Percentiles rank a stretch among this genome's conserved stretches.
These are phyloP conservation scores for Amanita muscaria DNA, from an alignment of 768 basidiomycete species.

Conservation along the genomic window DNA sequence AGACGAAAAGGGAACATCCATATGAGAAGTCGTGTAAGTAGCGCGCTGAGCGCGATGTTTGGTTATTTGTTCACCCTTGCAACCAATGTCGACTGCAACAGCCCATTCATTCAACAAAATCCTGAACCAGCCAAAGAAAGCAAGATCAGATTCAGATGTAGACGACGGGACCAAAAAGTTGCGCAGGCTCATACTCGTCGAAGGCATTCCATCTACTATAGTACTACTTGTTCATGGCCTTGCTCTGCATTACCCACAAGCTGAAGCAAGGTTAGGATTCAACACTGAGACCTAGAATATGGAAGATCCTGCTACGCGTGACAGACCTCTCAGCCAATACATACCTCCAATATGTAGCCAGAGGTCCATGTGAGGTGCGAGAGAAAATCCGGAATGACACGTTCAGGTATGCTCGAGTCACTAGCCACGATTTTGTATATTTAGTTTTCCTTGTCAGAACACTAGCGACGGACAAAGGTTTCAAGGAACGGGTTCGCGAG, in stretches of 20 bases:
- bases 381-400: conserved; percentile 96
- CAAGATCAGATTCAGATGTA: conserved; percentile 47
- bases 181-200: conserved; percentile 79
- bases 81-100: conserved; percentile 26
- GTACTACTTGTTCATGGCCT: conserved; percentile 31
- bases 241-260: neutral
- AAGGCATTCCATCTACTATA: conserved; percentile 73
- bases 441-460: conserved; percentile 41
- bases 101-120: conserved; percentile 79
- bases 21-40: conserved; percentile 18
- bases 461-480: conserved; percentile 92
- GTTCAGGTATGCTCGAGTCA: conserved; percentile 53
- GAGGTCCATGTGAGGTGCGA: conserved; percentile 79
- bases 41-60: neutral
- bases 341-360: conserved; percentile 69
- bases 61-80: conserved; percentile 5
- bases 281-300: conserved; percentile 82
- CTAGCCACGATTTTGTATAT: neutral
- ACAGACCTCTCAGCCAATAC: conserved; percentile 68
- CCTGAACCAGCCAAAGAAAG: conserved; percentile 63
- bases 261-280: conserved; percentile 46
- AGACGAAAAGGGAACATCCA: conserved; percentile 71
- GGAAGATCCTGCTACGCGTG: conserved; percentile 88
- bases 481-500: conserved; percentile 94
- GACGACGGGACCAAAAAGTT: conserved; percentile 84